Evolutionary conservation across 306 rosid genomes (phyloP).

Genomic region (Dryas alaskensis): DNA sequence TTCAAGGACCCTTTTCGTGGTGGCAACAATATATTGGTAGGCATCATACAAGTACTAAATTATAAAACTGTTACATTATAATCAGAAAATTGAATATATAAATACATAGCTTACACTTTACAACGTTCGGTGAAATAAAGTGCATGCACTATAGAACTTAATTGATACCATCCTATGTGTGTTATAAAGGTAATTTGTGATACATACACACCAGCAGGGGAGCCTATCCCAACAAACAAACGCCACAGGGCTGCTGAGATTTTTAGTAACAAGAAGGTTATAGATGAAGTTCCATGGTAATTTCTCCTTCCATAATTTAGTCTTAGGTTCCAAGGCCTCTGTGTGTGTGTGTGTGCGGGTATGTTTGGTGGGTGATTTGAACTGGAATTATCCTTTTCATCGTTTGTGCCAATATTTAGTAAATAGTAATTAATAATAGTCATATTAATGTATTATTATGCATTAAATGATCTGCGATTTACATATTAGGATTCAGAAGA

Average conservation of each 20-base stretch:
- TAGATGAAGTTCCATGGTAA: constrained; percentile 84
- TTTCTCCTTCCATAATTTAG: not conserved
- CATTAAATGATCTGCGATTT: not conserved
- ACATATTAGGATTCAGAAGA: constrained; percentile 6
- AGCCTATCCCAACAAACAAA: constrained; percentile 97
- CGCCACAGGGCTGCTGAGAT: constrained; percentile 83
- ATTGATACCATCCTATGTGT: constrained; percentile 14
- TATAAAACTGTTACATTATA: not conserved
- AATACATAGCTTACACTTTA: too few relatives aligned
- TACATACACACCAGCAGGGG: constrained; percentile 83
- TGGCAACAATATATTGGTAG: constrained; percentile 94
- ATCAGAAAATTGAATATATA: not conserved
- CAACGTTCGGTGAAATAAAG: too few relatives aligned
- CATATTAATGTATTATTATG: not conserved
- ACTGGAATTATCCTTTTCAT: not conserved
- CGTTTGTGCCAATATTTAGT: too few relatives aligned
- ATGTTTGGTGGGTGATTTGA: not conserved
- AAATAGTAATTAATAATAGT: too few relatives aligned
- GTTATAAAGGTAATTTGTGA: constrained; percentile 80
- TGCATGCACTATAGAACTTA: constrained; percentile 5
- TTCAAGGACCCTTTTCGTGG: constrained; percentile 98
- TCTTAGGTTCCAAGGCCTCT: not conserved
- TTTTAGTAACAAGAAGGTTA: constrained; percentile 72
- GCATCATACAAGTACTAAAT: constrained; percentile 27
- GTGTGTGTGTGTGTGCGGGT: not conserved